Conservation (phyloP, 179 eudicot species). For the Vitellaria paradoxa region DNA sequence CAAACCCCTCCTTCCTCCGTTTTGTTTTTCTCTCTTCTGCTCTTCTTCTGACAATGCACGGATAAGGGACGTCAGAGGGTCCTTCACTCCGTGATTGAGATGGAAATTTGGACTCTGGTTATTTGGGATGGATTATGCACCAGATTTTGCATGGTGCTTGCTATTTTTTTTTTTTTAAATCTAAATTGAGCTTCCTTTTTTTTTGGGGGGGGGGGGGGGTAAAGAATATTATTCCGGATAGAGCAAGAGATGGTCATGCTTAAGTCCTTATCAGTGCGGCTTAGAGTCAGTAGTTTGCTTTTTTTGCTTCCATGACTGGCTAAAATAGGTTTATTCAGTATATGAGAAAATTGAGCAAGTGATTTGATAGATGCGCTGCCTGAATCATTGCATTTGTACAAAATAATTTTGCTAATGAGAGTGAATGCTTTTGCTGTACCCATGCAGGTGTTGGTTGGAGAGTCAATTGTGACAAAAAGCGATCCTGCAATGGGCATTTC, state of each 20-base stretch:
- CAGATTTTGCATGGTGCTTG: background rate
- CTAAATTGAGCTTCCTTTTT: background rate
- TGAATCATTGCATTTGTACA: background rate
- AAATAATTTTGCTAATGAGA: background rate
- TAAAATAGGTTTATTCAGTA: no score
- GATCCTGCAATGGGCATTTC: slow-evolving; percentile 73
- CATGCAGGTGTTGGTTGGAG: slow-evolving; percentile 92
- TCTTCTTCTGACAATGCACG: background rate
- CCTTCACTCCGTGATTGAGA: background rate
- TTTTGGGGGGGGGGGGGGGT: no score
- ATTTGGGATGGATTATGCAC: no score
- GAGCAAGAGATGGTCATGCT: no score
- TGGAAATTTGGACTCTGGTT: background rate
- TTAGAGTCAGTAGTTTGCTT: background rate
- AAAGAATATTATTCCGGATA: no score
- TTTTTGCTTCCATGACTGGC: background rate
- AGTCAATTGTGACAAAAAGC: slow-evolving; percentile 75
- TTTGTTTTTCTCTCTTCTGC: background rate
- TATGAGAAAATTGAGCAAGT: background rate
- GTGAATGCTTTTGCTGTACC: background rate
- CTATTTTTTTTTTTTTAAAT: background rate
- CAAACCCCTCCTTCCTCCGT: background rate
- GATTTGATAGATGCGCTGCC: background rate
- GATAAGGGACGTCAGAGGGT: background rate
- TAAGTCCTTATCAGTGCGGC: background rate